These are phyloP conservation scores for Ophiostoma ulmi DNA, from an alignment of 2,329 filamentous ascomycete species.

Conservation along the genomic window DNA sequence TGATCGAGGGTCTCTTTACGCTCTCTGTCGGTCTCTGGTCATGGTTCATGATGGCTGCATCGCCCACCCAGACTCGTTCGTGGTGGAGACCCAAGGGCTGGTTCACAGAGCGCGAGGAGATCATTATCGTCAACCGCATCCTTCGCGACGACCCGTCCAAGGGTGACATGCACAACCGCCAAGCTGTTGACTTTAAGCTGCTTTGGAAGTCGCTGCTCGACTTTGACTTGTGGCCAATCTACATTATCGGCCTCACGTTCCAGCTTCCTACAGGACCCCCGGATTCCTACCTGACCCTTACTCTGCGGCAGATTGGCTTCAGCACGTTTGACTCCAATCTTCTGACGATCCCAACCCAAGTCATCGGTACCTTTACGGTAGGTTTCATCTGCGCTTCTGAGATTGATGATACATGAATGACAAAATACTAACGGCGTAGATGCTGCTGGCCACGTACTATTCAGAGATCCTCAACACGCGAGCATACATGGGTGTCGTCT, in stretches of 20 bases:
- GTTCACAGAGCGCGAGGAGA: conserved; percentile 5
- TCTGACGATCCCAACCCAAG: background rate
- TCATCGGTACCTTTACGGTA: background rate
- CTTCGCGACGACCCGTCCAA: conserved; percentile 54
- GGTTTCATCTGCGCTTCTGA: background rate
- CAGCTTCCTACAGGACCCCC: conserved; percentile 21
- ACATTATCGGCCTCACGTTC: conserved; percentile 25
- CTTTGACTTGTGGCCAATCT: conserved; percentile 27
- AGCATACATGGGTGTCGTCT: conserved; percentile 7
- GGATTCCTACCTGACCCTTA: background rate
- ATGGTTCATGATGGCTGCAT: conserved; percentile 45
- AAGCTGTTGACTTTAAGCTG: conserved; percentile 44
- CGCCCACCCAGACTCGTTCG: conserved; percentile 36
- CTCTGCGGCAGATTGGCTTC: background rate
- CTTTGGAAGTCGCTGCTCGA: conserved; percentile 22
- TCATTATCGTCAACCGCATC: conserved; percentile 34
- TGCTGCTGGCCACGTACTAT: conserved; percentile 8
- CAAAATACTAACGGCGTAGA: background rate
- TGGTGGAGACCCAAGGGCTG: background rate
- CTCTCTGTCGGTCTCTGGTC: conserved; percentile 40
- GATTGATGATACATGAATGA: background rate
- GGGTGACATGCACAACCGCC: conserved; percentile 54
- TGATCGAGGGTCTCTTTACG: conserved; percentile 49
- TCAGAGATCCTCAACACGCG: conserved; percentile 8
- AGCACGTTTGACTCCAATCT: background rate